phyloP scores from a whole-genome alignment of 2,329 filamentous ascomycete genomes.

The Cladosporium colombiae region DNA sequence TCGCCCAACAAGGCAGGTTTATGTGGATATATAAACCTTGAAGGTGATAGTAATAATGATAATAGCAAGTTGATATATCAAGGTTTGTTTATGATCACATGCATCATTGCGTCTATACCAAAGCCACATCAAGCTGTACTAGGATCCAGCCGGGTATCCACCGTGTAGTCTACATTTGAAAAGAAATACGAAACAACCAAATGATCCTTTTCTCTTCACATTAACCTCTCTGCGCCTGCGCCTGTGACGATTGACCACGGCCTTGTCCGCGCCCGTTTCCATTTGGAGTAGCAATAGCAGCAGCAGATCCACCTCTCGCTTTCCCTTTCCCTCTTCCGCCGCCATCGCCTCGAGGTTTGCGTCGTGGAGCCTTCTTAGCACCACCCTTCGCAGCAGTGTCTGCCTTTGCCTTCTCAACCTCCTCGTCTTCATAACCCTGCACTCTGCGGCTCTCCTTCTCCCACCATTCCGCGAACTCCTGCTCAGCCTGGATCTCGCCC shows the following conservation, averaged over 20 bases:
- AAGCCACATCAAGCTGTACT: slow-evolving; percentile 4
- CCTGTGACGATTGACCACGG: not conserved
- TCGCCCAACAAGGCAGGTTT: no score
- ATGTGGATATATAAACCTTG: no score
- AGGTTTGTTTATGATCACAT: not conserved
- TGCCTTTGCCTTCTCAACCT: slow-evolving; percentile 21
- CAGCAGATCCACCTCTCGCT: not conserved
- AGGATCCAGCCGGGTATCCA: slow-evolving; percentile 6
- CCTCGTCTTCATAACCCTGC: slow-evolving; percentile 27
- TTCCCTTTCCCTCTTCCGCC: slow-evolving; percentile 1
- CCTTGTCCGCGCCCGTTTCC: not conserved
- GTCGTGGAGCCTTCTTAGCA: slow-evolving; percentile 16
- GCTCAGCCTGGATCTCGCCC: slow-evolving; percentile 94
- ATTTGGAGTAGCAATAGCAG: not conserved
- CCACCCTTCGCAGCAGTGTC: slow-evolving; percentile 13
- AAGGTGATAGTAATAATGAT: no score
- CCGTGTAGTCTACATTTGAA: not conserved
- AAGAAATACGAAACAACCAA: not conserved
- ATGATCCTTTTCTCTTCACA: not conserved
- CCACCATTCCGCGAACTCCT: slow-evolving; percentile 97
- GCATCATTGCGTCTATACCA: not conserved
- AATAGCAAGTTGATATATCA: not conserved
- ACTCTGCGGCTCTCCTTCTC: slow-evolving; percentile 76
- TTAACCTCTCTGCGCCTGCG: slow-evolving; percentile 14
- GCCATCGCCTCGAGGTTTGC: slow-evolving; percentile 24